Base-by-base conservation (phyloP, 2,329 filamentous ascomycete species). In the Colletotrichum kahawae region DNA sequence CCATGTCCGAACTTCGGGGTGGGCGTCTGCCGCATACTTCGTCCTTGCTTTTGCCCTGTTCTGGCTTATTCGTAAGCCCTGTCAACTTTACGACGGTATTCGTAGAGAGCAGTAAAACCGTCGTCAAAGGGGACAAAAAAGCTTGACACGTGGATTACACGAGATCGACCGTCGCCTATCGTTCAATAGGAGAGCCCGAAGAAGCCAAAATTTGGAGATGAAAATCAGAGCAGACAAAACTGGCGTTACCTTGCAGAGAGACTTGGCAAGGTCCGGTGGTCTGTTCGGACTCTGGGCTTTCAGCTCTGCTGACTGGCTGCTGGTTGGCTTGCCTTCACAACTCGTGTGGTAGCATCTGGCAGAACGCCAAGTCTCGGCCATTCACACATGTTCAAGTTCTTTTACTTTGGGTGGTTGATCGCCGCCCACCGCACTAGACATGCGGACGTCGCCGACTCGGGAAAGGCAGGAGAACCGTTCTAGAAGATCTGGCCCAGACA, bases 401-500 rank as follows among this genome's bases (percentile, higher is more conserved):
- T 68, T 68, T 68, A 33, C 38, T 31, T 67, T 34, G 36, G 18
- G 59, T 18, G n/a, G 29, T 29, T 64, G 71, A 70, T 59, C 71
- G 59, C 43, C 59, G 48, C 27, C 60, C 34, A 21, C 24, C 13
- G 51, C 34, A 36, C 71, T 74, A 70, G 66, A 27, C 51, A 59
- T 66, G 71, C 67, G 29, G 48, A 60, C 71, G 48, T 66, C 21
- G 21, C 67, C 67, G 18, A 70, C 51, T 70, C 12, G 34, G 71
- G 71, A 48, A 74, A 66, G 60, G 59, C 38, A 56, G 60, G 43
- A 74, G 71, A 74, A 74, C 36, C n/a, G 29, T 74, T 74, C 71
- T 57, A 74, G 71, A 74, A 74, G 59, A 60, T 59, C 65, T 56
- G 18, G 64, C 31, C n/a, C 27, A 31, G 31, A 43, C 10, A 10